Evolutionary conservation across 1,284 basidiomycete genomes (phyloP), one percentile per base, ranked within the genome.

Genomic region (Sporisorium reilianum): DNA sequence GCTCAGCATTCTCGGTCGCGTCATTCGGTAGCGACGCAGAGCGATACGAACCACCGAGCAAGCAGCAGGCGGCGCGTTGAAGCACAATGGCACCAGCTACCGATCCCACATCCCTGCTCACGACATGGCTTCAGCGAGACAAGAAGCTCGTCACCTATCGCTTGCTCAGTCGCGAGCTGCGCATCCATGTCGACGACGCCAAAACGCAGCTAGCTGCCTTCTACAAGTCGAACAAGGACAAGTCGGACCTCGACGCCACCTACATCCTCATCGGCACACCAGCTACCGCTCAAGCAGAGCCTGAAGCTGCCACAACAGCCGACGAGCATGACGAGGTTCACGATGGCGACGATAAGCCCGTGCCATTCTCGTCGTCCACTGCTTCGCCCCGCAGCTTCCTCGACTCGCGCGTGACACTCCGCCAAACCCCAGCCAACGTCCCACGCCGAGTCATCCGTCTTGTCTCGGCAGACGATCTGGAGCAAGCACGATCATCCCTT

Each of bases 91-190:
- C 60, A 36, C 40, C 61, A n/a, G 49, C 46, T 26, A 55, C 73
- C 1, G 61, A 67, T 18, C 38, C 63, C 20, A 59, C 66, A 28
- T 50, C 66, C 8, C 68, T 81, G 44, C 59, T 81, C 18, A 54
- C 52, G 11, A 49, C 64, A 28, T 79, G 80, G 61, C 25, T 79
- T 20, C 59, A 75, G 54, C 74, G 75, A 28, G 77, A 81, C 46
- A 65, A 69, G 62, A 75, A 77, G 63, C 63, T 75, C 36, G 64
- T 80, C 54, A 80, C 78, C 5, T 80, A 77, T 49, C 69, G 77
- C 4, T 61, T 80, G 14, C 71, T 81, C 41, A 81, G 80, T 34
- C 71, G 80, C 16, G 73, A 67, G 55, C 57, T 64, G 23, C 63
- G 68, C 20, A 77, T 80, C 5, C 74, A 79, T 41, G 74, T 81